phyloP scores from a whole-genome alignment of 768 basidiomycete genomes.

The Mycena rosella region DNA sequence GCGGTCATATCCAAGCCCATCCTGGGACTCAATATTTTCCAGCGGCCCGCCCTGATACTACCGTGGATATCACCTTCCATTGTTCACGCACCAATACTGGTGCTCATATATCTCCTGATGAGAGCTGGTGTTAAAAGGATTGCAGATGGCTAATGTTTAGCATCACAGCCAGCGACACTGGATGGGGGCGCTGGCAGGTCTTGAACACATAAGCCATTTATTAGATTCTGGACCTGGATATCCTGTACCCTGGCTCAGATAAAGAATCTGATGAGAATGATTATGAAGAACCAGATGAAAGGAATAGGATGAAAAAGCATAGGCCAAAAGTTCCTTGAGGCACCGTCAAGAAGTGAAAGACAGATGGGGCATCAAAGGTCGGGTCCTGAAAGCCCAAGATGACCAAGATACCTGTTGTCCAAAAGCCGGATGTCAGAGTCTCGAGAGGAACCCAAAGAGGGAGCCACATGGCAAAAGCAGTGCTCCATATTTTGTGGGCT shows the following conservation, averaged over 20 bases:
- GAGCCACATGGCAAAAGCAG: no score
- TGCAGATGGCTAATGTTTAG: background rate
- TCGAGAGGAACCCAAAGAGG: no score
- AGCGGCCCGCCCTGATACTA: no score
- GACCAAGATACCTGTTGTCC: no score
- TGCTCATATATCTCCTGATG: background rate
- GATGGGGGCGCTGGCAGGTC: conserved; percentile 6
- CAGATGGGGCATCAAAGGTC: no score
- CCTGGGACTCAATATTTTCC: no score
- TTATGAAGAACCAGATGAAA: background rate
- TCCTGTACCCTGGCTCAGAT: background rate
- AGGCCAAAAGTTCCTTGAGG: conserved; percentile 6
- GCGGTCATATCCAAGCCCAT: no score
- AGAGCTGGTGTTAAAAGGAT: background rate
- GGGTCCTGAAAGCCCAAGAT: no score
- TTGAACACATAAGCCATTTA: background rate
- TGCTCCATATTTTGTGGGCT: no score
- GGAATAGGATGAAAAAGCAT: background rate
- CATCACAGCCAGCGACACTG: background rate
- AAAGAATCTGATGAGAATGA: background rate
- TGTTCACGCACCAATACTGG: conserved; percentile 16
- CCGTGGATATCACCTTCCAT: no score
- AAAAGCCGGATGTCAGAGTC: no score
- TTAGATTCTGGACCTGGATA: background rate
- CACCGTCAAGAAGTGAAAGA: background rate